Conservation (phyloP, 345 rosid species). For the Arabis alpina region DNA sequence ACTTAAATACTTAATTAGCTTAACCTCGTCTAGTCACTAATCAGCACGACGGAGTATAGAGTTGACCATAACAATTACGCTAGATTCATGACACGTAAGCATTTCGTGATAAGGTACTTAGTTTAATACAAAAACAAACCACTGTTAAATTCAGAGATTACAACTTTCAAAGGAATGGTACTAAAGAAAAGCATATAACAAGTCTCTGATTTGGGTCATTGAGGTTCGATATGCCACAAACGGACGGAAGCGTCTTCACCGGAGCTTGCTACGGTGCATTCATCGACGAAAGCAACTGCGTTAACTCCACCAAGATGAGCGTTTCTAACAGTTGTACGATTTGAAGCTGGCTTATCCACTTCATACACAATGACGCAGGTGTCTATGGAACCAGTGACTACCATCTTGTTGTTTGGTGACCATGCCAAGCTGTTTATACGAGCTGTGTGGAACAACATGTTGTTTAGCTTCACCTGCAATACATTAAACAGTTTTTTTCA, state of each 20-base stretch:
- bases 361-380: conserved; percentile 69
- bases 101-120: conserved; percentile 19
- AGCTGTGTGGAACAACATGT: conserved; percentile 77
- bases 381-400: conserved; percentile 79
- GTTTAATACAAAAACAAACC: conserved; percentile 12
- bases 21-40: background rate
- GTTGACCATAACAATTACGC: background rate
- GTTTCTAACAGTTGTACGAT: conserved; percentile 58
- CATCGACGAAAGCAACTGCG: conserved; percentile 64
- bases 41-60: conserved; percentile 7
- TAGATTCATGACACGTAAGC: conserved; percentile 1
- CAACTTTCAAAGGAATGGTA: conserved; percentile 20
- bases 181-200: conserved; percentile 2
- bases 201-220: conserved; percentile 11
- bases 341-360: conserved; percentile 69
- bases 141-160: conserved; percentile 8
- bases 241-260: conserved; percentile 81
- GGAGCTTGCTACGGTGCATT: conserved; percentile 56
- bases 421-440: conserved; percentile 77
- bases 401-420: conserved; percentile 72
- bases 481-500: background rate
- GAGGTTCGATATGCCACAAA: conserved; percentile 53
- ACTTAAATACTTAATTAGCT: background rate
- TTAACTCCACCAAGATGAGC: conserved; percentile 82
- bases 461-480: conserved; percentile 72